phyloP scores from a whole-genome alignment of 1,139 yeast species.

The Diutina mesorugosa region DNA sequence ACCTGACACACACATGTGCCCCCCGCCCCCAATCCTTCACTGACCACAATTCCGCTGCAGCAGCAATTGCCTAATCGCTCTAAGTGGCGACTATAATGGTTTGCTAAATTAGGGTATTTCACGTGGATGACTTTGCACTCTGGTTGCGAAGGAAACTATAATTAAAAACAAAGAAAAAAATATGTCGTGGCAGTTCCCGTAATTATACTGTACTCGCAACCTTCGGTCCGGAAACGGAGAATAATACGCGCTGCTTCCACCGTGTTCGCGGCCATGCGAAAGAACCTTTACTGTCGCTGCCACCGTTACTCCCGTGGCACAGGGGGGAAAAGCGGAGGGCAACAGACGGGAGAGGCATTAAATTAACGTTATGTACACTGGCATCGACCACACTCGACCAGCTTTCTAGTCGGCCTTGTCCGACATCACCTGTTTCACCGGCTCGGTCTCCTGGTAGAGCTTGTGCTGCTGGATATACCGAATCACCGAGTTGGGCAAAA shows the following conservation, averaged over 20 bases:
- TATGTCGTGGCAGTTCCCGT: neutral
- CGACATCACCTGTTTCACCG: conserved; percentile 81
- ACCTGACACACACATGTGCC: no score
- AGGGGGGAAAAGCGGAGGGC: neutral
- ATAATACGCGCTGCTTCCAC: no score
- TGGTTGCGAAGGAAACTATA: no score
- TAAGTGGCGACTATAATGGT: no score
- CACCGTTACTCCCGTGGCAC: neutral
- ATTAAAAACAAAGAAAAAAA: no score
- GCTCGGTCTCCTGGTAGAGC: conserved; percentile 79
- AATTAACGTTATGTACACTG: neutral
- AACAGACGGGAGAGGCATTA: neutral
- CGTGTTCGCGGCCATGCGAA: no score
- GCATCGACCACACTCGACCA: neutral
- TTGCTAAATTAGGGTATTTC: neutral
- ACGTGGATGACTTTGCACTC: neutral
- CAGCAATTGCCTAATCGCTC: no score
- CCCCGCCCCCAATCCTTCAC: no score
- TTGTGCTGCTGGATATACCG: conserved; percentile 89
- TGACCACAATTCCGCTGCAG: no score
- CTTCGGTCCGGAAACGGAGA: no score
- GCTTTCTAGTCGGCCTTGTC: conserved; percentile 25
- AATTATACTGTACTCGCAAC: no score
- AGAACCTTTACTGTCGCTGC: no score
- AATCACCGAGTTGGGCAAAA: conserved; percentile 88